Evolutionary conservation across 2,329 filamentous ascomycete genomes (phyloP).

Genomic region (Penicillium sp.): DNA sequence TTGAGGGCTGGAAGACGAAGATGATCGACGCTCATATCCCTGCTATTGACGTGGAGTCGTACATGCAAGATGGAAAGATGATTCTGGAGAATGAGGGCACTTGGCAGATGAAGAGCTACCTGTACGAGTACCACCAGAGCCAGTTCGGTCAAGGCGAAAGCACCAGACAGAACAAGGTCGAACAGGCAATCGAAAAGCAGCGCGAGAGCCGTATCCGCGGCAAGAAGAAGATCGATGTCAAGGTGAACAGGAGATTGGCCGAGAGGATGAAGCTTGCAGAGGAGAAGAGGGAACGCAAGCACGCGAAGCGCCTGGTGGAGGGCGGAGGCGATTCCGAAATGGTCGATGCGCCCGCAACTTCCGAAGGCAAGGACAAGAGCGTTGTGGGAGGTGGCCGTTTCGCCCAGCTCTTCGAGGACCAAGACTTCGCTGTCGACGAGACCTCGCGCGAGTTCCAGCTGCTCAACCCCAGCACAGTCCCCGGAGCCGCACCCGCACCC

Average conservation of each 20-base stretch:
- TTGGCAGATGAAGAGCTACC: slow-evolving; percentile 91
- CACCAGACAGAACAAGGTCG: slow-evolving; percentile 76
- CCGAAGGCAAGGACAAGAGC: slow-evolving; percentile 53
- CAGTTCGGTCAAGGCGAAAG: slow-evolving; percentile 8
- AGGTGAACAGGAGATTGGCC: slow-evolving; percentile 78
- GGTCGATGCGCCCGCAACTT: slow-evolving; percentile 28
- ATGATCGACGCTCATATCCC: slow-evolving; percentile 80
- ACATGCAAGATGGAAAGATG: slow-evolving; percentile 73
- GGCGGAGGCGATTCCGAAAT: slow-evolving; percentile 58
- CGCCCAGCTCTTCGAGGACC: slow-evolving; percentile 83
- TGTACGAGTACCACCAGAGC: slow-evolving; percentile 67
- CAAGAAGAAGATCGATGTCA: slow-evolving; percentile 84
- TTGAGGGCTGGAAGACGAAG: neutral
- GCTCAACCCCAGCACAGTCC: slow-evolving; percentile 81
- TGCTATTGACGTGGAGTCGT: slow-evolving; percentile 84
- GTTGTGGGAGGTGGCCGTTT: slow-evolving; percentile 86
- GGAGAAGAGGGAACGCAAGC: slow-evolving; percentile 55
- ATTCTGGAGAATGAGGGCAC: slow-evolving; percentile 37
- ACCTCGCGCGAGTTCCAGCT: slow-evolving; percentile 80
- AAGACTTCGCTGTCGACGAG: slow-evolving; percentile 91
- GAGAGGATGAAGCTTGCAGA: slow-evolving; percentile 63
- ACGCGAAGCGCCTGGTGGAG: slow-evolving; percentile 51
- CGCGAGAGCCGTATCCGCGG: slow-evolving; percentile 92
- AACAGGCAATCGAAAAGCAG: slow-evolving; percentile 95
- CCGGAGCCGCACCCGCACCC: slow-evolving; percentile 20